These are phyloP conservation scores for Chondrostereum purpureum DNA, from an alignment of 1,284 basidiomycete species.

Conservation along the genomic window DNA sequence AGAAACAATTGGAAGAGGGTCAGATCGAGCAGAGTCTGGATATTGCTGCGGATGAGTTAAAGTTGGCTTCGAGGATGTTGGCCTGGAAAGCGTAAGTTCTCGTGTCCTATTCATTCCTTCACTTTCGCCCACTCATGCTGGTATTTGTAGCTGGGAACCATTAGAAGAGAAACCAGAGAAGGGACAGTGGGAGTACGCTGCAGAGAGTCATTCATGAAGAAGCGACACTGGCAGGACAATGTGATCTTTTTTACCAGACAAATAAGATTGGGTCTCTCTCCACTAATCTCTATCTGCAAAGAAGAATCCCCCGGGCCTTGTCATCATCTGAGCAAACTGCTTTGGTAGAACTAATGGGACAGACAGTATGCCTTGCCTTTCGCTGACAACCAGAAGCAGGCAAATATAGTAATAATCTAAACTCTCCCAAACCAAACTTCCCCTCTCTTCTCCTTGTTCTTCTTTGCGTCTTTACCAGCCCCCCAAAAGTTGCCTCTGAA, in stretches of 20 bases:
- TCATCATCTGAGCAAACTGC: too few relatives aligned
- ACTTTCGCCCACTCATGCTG: constrained; percentile 8
- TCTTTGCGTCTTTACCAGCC: background rate
- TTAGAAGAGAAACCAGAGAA: constrained; percentile 74
- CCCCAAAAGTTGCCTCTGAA: constrained; percentile 4
- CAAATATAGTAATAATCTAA: too few relatives aligned
- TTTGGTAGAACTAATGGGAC: too few relatives aligned
- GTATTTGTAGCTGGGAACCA: constrained; percentile 74
- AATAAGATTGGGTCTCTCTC: too few relatives aligned
- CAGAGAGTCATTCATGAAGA: background rate
- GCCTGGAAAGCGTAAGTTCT: constrained; percentile 93
- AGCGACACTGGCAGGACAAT: too few relatives aligned
- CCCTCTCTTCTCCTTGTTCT: background rate
- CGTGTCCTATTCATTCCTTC: constrained; percentile 6
- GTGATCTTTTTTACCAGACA: too few relatives aligned
- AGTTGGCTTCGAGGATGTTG: constrained; percentile 76
- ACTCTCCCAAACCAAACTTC: constrained; percentile 1
- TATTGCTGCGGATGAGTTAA: constrained; percentile 81
- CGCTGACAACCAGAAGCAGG: too few relatives aligned
- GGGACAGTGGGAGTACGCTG: constrained; percentile 86
- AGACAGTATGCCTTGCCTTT: too few relatives aligned
- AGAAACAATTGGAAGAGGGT: constrained; percentile 70
- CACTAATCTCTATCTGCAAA: too few relatives aligned
- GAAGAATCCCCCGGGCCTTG: too few relatives aligned
- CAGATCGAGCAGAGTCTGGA: constrained; percentile 81